Evolutionary conservation across 192 early-diverging fungal species (phyloP), one percentile per base, ranked within the genome.

Genomic region (Coemansia sp.): DNA sequence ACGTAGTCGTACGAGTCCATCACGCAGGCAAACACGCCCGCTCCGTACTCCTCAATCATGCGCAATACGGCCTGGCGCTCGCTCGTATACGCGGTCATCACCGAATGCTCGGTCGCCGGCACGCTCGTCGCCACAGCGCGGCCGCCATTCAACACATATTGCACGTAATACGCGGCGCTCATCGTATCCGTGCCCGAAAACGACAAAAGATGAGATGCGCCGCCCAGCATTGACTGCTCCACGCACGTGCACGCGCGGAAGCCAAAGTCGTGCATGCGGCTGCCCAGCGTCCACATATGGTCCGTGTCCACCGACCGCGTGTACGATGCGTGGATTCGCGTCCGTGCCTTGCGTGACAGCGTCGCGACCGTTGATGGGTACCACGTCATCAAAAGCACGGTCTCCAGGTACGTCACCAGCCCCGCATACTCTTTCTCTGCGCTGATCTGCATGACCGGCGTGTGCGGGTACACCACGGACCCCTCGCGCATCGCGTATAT

Each of bases 1-100:
- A 71, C 74, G 51, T 95, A 95, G 63, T 95, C 91, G 67, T 91
- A 95, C 21, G 91, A 89, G 45, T 95, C 93, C 93, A 95, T 91
- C 14, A 95, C 93, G 55, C 91, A 93, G 1, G 93, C 88, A 62
- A 76, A 88, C n/a, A 85, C 82, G 6, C 90, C 89, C 9, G 59
- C 60, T 14, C 93, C 93, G 74, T 85, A 93, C 29, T 67, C 58
- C 16, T 81, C 69, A 30, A 95, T 85, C 56, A 86, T 68, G n/a
- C 62, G 57, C 49, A 72, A 57, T 58, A 95, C 84, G 1, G 93
- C 93, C 22, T 85, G 84, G 40, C 69, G 81, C 67, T 95, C 93
- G 28, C 83, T 85, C 21, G 48, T 53, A 67, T 82, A 84, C 7
- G 91, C 72, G 0, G 85, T 92, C 93, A 95, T 95, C 42, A 95